Evolutionary conservation across 257 asterid genomes (phyloP), one percentile per base, ranked within the genome.

Genomic region (Penstemon eatonii): DNA sequence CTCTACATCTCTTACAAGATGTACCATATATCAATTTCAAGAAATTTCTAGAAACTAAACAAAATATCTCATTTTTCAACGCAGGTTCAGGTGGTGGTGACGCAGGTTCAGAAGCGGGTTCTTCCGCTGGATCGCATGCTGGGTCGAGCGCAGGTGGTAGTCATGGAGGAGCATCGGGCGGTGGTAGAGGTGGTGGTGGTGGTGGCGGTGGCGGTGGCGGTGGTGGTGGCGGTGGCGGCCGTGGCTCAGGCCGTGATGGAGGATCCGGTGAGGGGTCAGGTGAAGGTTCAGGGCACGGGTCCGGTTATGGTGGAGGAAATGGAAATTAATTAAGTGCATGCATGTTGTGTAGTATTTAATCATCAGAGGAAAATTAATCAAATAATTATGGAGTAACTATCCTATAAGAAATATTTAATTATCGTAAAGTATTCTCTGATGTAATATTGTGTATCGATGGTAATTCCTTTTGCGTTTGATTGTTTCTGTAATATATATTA

Each of bases 211-310:
- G 25, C 64, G 83, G 10, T 36, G 65, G 4, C 66, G 86, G n/a
- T 8, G 45, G n/a, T 10, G 81, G 78, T 12, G 83, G 63, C 7
- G 82, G 85, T 4, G 43, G 61, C 0, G 87, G 87, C 0, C 59
- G 40, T 3, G 84, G 81, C 2, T 56, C 74, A 2, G 80, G 75
- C 2, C 70, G 56, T 45, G 84, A 84, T 33, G 71, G 82, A 45
- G 87, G 92, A 2, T 45, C 80, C 51, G 91, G 89, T 12, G 82
- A 73, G 63, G 92, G 89, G 42, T 76, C 69, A 5, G 91, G 89
- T 12, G 82, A 73, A 66, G 92, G 89, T 42, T 76, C 69, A 5
- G 87, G 87, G n/a, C 76, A 71, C 8, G 89, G 94, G 41, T 76
- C 79, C 11, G 85, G 86, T 18, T 69, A 71, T 61, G 88, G 86